Evolutionary conservation across 1,284 basidiomycete species (phyloP).

Genomic region (Phellinidium pouzarii): DNA sequence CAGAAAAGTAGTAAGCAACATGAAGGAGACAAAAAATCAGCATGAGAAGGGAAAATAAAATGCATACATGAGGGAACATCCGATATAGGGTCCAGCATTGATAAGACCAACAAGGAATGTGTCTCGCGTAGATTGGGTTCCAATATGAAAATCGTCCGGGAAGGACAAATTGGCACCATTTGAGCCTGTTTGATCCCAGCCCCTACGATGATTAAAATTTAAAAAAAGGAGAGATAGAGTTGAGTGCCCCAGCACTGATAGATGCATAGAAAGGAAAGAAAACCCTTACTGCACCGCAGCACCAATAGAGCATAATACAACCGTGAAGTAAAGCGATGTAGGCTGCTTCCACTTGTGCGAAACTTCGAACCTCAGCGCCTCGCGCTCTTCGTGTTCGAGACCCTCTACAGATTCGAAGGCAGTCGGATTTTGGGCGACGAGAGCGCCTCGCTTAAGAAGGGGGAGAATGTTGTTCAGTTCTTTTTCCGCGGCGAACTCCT

Average conservation of each 20-base stretch:
- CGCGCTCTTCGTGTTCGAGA: slow-evolving; percentile 46
- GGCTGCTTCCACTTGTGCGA: slow-evolving; percentile 56
- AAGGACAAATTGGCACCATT: slow-evolving; percentile 64
- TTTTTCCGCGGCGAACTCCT: slow-evolving; percentile 39
- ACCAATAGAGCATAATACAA: slow-evolving; percentile 49
- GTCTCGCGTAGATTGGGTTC: slow-evolving; percentile 27
- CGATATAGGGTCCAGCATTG: slow-evolving; percentile 40
- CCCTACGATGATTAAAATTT: slow-evolving; percentile 27
- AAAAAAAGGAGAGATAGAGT: neutral
- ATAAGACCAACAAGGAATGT: slow-evolving; percentile 43
- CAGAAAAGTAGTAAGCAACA: slow-evolving; percentile 18
- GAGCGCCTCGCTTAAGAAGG: slow-evolving; percentile 46
- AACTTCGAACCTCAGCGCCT: slow-evolving; percentile 42
- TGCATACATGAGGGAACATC: slow-evolving; percentile 25
- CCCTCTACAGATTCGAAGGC: slow-evolving; percentile 45
- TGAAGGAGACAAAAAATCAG: neutral
- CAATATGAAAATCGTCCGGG: slow-evolving; percentile 44
- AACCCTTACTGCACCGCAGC: slow-evolving; percentile 50
- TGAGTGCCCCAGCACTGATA: slow-evolving; percentile 8
- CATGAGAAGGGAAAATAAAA: neutral
- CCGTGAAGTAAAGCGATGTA: slow-evolving; percentile 44
- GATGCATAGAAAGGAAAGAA: neutral
- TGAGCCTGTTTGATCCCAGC: slow-evolving; percentile 57
- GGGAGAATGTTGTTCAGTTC: slow-evolving; percentile 40
- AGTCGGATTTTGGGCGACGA: slow-evolving; percentile 50